These are phyloP conservation scores for Erysimum pusillum DNA, from an alignment of 441 rosid genomes.

Conservation along the genomic window DNA sequence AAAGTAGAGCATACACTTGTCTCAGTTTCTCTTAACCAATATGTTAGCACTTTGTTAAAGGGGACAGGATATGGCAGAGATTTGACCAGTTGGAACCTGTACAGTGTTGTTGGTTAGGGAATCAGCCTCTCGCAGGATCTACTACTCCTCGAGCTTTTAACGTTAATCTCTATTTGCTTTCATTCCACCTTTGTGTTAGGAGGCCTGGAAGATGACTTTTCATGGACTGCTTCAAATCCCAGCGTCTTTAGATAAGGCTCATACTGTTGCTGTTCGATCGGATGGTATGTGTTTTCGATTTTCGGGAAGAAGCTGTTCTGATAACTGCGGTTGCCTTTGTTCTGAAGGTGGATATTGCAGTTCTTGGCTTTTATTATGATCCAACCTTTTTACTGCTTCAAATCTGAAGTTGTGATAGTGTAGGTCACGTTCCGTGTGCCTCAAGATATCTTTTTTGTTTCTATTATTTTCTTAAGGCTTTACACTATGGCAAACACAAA, in stretches of 20 bases:
- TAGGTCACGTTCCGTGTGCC: too few species aligned
- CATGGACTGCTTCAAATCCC: slow-evolving; percentile 65
- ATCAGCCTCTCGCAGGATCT: slow-evolving; percentile 58
- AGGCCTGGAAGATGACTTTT: slow-evolving; percentile 64
- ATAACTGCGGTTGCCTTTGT: slow-evolving; percentile 60
- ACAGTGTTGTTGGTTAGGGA: slow-evolving; percentile 65
- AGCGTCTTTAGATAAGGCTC: slow-evolving; percentile 53
- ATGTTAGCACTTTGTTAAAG: neutral
- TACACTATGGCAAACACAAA: too few species aligned
- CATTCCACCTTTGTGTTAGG: slow-evolving; percentile 72
- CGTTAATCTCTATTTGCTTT: slow-evolving; percentile 48
- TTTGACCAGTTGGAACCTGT: slow-evolving; percentile 65
- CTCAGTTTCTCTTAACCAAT: slow-evolving; percentile 18
- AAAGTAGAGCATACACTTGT: slow-evolving; percentile 26
- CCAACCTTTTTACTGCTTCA: too few species aligned
- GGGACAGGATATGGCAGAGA: neutral
- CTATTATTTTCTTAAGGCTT: too few species aligned
- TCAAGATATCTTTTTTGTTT: too few species aligned
- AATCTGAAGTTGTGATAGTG: too few species aligned
- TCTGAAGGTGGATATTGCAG: slow-evolving; percentile 53
- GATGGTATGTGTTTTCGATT: slow-evolving; percentile 61
- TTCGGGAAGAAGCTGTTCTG: slow-evolving; percentile 56
- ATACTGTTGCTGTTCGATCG: slow-evolving; percentile 49
- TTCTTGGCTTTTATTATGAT: too few species aligned
- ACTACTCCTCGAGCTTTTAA: slow-evolving; percentile 55